Base-by-base conservation (phyloP, 2,329 filamentous ascomycete genomes). In the Hypoxylon sp. region DNA sequence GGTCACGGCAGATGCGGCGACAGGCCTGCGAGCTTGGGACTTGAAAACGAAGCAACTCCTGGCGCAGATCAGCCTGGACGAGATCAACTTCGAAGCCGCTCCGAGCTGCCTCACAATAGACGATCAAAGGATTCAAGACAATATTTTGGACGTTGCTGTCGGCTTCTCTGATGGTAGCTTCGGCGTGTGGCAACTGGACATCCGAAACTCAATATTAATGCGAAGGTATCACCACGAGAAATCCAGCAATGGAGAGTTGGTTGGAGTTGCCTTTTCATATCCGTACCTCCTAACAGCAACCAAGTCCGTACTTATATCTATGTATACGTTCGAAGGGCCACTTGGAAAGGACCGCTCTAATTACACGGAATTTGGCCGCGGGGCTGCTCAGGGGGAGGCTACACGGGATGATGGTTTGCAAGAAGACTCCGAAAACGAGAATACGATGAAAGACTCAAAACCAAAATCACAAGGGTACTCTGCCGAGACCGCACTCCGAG, bases 231-330 rank as follows among this genome's bases (percentile, higher is more conserved):
- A 81, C 6, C 89, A 93, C 68, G 80, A 84, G 51, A 82, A 85
- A 55, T 89, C 87, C 6, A 86, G 81, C 59, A 88, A 88, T 61
- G 90, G 90, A 7, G 84, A 86, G 66, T 81, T 97, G 32, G 86
- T 88, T 2, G 88, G 89, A 0, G 82, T 96, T 45, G 91, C 93
- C 4, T 89, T 90, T 59, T 87, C 87, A 0, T 86, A 89, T 65
- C 92, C 93, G 0, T 96, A 94, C 73, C 77, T 96, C 1, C 80
- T 97, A 8, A 93, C 91, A 1, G 92, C 96, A 68, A 95, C 93
- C 0, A 84, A 87, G 22, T 85, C 87, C 12, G 91, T 93, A 46
- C 80, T 90, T 6, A 81, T 97, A 38, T 93, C 91, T 0, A 78
- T 97, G 1, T 97, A 96, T 76, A 87, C 85, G 0, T 90, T 94